Percentiles rank a stretch among this genome's conserved stretches.
Conservation (phyloP, 2,329 filamentous ascomycete species). For the Alternaria infectoria region DNA sequence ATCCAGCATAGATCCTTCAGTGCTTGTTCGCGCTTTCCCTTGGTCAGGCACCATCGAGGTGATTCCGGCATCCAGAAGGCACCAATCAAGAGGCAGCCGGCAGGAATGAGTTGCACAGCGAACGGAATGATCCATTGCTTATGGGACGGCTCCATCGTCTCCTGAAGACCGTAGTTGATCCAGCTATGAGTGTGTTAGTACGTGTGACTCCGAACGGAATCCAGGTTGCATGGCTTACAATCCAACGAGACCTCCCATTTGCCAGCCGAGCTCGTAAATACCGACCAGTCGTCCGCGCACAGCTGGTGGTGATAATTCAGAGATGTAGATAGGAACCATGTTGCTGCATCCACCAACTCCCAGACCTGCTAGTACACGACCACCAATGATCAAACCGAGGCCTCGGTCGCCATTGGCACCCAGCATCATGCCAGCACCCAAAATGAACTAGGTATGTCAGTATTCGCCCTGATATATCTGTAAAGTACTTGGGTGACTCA, state of each 20-base stretch:
- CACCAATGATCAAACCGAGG: constrained; percentile 65
- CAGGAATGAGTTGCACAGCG: constrained; percentile 71
- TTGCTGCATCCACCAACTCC: constrained; percentile 64
- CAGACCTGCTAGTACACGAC: constrained; percentile 64
- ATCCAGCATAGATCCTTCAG: constrained; percentile 66
- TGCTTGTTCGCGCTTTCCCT: constrained; percentile 49
- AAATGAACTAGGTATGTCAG: constrained; percentile 57
- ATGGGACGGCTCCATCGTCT: constrained; percentile 53
- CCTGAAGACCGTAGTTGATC: constrained; percentile 54
- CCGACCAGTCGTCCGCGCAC: constrained; percentile 65
- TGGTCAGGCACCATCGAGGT: constrained; percentile 54
- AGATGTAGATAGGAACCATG: constrained; percentile 66
- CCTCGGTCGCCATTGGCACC: constrained; percentile 52
- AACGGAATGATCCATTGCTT: constrained; percentile 59
- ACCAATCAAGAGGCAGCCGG: constrained; percentile 61
- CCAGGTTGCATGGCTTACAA: constrained; percentile 30
- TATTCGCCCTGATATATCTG: neutral
- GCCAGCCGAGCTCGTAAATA: constrained; percentile 57
- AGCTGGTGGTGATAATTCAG: constrained; percentile 63
- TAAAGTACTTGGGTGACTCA: neutral
- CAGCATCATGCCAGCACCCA: constrained; percentile 75
- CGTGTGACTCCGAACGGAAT: constrained; percentile 51
- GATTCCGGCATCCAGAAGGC: constrained; percentile 53
- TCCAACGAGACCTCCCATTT: constrained; percentile 45
- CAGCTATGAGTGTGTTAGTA: constrained; percentile 25